A percentile compares a stretch with the other conserved stretches of the same genome.
Conservation (phyloP, 805 yeast genomes). For the Monosporozyma aerobia region DNA sequence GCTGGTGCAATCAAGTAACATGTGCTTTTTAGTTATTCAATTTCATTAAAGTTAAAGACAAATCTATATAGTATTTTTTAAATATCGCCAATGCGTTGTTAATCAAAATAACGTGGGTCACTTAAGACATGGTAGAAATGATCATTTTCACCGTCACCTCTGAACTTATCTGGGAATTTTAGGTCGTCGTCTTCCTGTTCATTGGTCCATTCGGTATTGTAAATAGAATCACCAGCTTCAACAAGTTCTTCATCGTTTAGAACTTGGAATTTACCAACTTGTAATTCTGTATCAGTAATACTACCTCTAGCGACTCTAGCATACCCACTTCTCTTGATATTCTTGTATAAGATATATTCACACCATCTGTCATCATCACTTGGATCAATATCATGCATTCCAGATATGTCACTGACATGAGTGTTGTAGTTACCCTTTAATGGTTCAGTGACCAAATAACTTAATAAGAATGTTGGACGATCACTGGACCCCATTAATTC, state of each 20-base stretch:
- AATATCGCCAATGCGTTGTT: background rate
- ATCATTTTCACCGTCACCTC: constrained; percentile 89
- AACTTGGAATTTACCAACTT: constrained; percentile 82
- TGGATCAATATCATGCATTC: constrained; percentile 91
- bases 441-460: constrained; percentile 87
- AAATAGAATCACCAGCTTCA: constrained; percentile 31
- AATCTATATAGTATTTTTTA: background rate
- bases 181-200: constrained; percentile 48
- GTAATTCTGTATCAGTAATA: constrained; percentile 94
- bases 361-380: constrained; percentile 98
- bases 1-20: background rate
- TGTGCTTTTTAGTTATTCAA: background rate
- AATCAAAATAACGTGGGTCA: constrained; percentile 69
- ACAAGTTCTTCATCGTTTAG: constrained; percentile 29
- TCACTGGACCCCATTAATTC: constrained; percentile 74
- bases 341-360: constrained; percentile 85
- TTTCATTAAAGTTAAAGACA: background rate
- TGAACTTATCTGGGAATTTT: constrained; percentile 69
- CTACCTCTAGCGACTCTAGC: constrained; percentile 90
- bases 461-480: constrained; percentile 76
- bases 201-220: constrained; percentile 45
- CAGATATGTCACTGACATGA: constrained; percentile 71
- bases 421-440: constrained; percentile 84
- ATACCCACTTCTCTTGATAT: constrained; percentile 79
- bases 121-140: constrained; percentile 92